Percentiles rank a stretch among this genome's conserved stretches.
phyloP scores from a whole-genome alignment of 2,329 filamentous ascomycete genomes.

The Pyrenophora graminea region DNA sequence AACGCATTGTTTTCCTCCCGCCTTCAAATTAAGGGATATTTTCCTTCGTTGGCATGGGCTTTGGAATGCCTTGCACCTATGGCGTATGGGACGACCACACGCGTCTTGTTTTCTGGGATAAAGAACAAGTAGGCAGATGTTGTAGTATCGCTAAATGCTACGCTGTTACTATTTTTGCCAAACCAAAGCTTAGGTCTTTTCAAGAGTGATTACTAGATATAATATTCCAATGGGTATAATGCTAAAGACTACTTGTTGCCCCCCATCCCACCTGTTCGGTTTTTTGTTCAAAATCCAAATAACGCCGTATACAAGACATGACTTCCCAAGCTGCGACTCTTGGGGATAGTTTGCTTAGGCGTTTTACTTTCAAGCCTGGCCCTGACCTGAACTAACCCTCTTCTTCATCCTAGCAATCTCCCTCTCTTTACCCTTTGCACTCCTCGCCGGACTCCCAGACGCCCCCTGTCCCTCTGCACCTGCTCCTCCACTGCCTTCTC shows the following conservation, averaged over 20 bases:
- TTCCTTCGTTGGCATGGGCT: neutral
- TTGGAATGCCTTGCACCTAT: neutral
- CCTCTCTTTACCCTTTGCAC: slow-evolving; percentile 22
- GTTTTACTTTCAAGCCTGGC: neutral
- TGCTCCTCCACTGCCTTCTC: slow-evolving; percentile 20
- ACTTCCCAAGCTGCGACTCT: too few species aligned
- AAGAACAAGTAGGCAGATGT: neutral
- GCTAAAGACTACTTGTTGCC: too few species aligned
- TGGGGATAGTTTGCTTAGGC: neutral
- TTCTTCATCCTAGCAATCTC: slow-evolving; percentile 18
- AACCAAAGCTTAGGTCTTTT: too few species aligned
- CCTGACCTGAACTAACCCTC: slow-evolving; percentile 13
- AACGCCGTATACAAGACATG: too few species aligned
- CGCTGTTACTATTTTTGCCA: neutral
- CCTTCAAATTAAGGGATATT: too few species aligned
- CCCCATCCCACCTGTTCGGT: too few species aligned
- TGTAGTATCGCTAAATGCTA: neutral
- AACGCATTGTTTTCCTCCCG: too few species aligned
- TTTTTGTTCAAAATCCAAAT: too few species aligned
- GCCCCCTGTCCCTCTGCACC: slow-evolving; percentile 10
- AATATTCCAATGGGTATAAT: too few species aligned
- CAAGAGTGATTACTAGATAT: too few species aligned
- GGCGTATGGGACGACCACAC: neutral
- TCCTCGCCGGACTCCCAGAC: slow-evolving; percentile 18
- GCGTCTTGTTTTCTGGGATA: neutral